phyloP scores from a whole-genome alignment of 805 yeast genomes.

The Cyberlindnera petersonii region DNA sequence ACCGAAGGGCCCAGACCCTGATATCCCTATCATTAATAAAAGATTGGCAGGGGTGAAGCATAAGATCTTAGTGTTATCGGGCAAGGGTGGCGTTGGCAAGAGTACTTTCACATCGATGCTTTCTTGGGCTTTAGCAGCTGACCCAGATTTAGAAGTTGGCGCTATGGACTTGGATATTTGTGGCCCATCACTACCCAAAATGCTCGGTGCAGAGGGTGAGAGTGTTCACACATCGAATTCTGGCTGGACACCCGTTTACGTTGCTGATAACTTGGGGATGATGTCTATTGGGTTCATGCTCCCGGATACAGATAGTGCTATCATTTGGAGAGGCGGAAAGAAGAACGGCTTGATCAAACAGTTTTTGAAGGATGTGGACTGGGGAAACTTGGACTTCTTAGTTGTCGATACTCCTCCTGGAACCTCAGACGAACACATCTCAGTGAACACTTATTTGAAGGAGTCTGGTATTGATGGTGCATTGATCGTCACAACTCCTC shows the following conservation, averaged over 20 bases:
- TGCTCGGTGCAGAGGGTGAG: slow-evolving; percentile 90
- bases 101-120: slow-evolving; percentile 94
- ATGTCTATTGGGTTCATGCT: slow-evolving; percentile 95
- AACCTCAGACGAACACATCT: slow-evolving; percentile 93
- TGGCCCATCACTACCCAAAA: slow-evolving; percentile 93
- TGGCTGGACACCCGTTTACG: slow-evolving; percentile 97
- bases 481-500: slow-evolving; percentile 91
- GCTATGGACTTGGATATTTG: slow-evolving; percentile 97
- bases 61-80: slow-evolving; percentile 77
- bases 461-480: slow-evolving; percentile 96
- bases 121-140: slow-evolving; percentile 92
- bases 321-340: slow-evolving; percentile 97
- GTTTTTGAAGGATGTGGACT: slow-evolving; percentile 88
- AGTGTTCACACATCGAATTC: slow-evolving; percentile 81
- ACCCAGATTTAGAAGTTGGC: slow-evolving; percentile 68
- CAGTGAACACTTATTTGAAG: slow-evolving; percentile 82
- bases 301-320: slow-evolving; percentile 88
- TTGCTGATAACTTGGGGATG: slow-evolving; percentile 89
- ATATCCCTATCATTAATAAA: slow-evolving; percentile 68
- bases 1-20: slow-evolving; percentile 95
- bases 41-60: slow-evolving; percentile 66
- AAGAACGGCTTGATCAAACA: slow-evolving; percentile 91
- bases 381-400: slow-evolving; percentile 87
- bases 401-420: slow-evolving; percentile 98
- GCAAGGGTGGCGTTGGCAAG: slow-evolving; percentile 96